Base-by-base conservation (phyloP, 2,329 filamentous ascomycete species). In the Epicoccum nigrum region DNA sequence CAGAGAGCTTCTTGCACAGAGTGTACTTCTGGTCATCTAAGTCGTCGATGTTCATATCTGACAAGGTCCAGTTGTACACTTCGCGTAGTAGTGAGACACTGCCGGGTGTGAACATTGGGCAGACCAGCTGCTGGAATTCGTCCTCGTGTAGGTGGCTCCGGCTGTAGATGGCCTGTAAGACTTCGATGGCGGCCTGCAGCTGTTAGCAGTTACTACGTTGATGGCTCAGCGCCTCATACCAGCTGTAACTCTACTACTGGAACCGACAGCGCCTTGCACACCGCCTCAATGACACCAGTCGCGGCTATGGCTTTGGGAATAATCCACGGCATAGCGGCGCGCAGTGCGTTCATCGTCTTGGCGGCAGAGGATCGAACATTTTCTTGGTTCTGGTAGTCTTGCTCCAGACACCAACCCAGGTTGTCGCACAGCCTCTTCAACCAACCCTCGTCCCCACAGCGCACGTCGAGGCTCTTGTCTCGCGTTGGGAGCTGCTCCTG, bases 11-110 rank as follows among this genome's bases (percentile, higher is more conserved):
- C 77, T 97, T 97, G 32, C 90, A 86, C 61, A 97, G 86, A 47
- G 90, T 86, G 70, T 99, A 97, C 69, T 92, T 95, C 66, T 92
- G 87, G 65, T 96, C 91, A 60, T 97, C 90, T 51, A 96, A 85
- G 62, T 96, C 88, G 52, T 90, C 84, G 3, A 90, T 82, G 58
- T 92, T 86, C 52, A 90, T 83, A 58, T 92, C 88, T 34, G 93
- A 86, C 9, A 85, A 75, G 4, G 90, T 90, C 89, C 90, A 94
- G 55, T 88, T 84, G 64, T 90, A 92, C 11, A 96, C 80, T 52
- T 86, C 83, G 55, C 83, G 84, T 61, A 92, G 84, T 7, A 95
- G 80, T 30, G 82, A 80, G 33, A 96, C 83, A 55, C 86, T 88
- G 49, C 85, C 80, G n/a, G 81, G 78, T 54, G 84, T 83, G 67